Conservation (phyloP, 768 basidiomycete species). For the Strobilomyces echinocephalus region DNA sequence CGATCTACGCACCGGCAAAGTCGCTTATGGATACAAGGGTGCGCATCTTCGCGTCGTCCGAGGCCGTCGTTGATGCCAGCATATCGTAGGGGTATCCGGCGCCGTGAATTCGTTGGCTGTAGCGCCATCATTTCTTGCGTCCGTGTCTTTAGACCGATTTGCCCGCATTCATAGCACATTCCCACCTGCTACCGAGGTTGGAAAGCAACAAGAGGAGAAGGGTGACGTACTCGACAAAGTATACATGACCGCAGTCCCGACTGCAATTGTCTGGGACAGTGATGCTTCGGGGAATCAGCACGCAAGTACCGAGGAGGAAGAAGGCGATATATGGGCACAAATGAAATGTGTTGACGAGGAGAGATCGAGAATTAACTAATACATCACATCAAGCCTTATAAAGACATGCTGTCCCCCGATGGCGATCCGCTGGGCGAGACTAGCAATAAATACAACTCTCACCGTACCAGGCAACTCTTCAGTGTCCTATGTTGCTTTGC, state of each 20-base stretch:
- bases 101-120: constrained; percentile 61
- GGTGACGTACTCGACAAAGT: constrained; percentile 60
- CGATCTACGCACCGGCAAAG: constrained; percentile 64
- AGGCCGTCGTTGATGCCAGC: neutral
- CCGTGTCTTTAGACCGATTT: constrained; percentile 65
- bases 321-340: constrained; percentile 64
- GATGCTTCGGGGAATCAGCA: constrained; percentile 17
- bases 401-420: neutral
- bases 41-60: neutral
- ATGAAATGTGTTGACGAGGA: constrained; percentile 52
- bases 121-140: constrained; percentile 50
- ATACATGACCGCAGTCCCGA: constrained; percentile 60
- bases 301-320: constrained; percentile 31
- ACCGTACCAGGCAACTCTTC: neutral
- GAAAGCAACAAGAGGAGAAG: constrained; percentile 50
- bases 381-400: neutral
- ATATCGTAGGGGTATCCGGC: constrained; percentile 58
- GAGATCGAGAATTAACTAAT: constrained; percentile 23
- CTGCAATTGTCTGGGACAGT: constrained; percentile 60
- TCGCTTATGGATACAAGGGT: constrained; percentile 69
- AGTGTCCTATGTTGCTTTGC: constrained; percentile 72
- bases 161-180: constrained; percentile 62
- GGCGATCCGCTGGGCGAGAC: neutral
- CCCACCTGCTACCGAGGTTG: constrained; percentile 44
- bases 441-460: neutral